Evolutionary conservation across 2,329 filamentous ascomycete species (phyloP), one percentile per base, ranked within the genome.

Genomic region (Stemphylium beticola): DNA sequence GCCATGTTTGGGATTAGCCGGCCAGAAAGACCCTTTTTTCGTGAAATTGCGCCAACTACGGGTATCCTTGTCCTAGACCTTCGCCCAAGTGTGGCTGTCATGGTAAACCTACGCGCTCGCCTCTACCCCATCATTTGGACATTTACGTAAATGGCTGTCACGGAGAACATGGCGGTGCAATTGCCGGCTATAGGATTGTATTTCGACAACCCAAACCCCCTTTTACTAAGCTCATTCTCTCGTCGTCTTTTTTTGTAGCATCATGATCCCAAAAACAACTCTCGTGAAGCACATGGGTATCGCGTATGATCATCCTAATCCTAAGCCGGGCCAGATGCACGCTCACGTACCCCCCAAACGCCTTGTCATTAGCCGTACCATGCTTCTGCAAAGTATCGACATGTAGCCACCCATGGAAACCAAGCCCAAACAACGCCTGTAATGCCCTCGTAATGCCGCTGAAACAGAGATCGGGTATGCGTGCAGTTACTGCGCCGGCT

Each of bases 391-490:
- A 56, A 26, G 55, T 46, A 37, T 59, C 40, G 55, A 46, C 43
- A 40, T 62, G 51, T 50, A 55, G 51, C 59, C 55, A 51, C 51
- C 63, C 52, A 48, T 55, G 56, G 41, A 57, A 62, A 49, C 46
- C 51, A 55, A 57, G 61, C 59, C 61, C 61, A 47, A 56, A 63
- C 47, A 73, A 74, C 71, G 65, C 72, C 73, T 57, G 58, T 61
- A 69, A 75, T 74, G 70, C 69, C 65, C 72, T 72, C 57, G 58
- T 61, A 69, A 75, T 73, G 71, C 67, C 66, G 70, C 66, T 72
- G 62, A 67, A 72, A 64, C 55, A 53, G 65, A 64, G 49, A 47
- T 56, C 53, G 49, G 43, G 47, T 59, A 41, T 53, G 48, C 57
- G 49, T 55, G 58, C 56, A 49, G 48, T 44, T 44, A 57, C 51